These are phyloP conservation scores for Triangularia verruculosa DNA, from an alignment of 2,329 filamentous ascomycete genomes.

Conservation along the genomic window DNA sequence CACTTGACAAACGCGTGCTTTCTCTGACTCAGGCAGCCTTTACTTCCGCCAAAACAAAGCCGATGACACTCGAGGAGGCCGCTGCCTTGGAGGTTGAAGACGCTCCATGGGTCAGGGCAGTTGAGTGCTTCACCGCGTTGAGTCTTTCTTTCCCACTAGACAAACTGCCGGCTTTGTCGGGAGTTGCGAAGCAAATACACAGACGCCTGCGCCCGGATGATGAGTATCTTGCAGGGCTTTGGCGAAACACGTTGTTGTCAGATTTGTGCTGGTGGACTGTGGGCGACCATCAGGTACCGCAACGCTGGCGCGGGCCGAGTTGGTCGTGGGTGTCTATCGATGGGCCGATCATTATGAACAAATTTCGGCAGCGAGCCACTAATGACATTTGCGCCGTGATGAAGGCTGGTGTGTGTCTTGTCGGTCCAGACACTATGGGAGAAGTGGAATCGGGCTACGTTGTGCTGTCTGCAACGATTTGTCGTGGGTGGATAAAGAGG, in stretches of 20 bases:
- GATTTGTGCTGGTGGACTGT: neutral
- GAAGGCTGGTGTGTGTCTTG: neutral
- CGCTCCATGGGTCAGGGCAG: neutral
- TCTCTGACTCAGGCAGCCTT: neutral
- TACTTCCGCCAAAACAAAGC: neutral
- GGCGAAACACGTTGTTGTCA: neutral
- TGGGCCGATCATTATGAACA: neutral
- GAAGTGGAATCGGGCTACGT: neutral
- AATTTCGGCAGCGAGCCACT: neutral
- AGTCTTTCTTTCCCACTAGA: neutral
- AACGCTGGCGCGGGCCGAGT: neutral
- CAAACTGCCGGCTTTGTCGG: neutral
- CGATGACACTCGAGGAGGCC: neutral
- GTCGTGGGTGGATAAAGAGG: neutral
- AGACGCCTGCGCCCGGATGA: neutral
- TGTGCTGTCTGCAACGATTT: neutral
- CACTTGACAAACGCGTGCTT: neutral
- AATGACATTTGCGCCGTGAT: neutral
- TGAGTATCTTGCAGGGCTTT: neutral
- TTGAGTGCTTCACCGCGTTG: neutral
- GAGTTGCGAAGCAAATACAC: neutral
- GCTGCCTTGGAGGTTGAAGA: neutral
- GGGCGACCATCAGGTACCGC: neutral
- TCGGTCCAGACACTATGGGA: neutral
- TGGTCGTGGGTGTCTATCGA: slow-evolving; percentile 1